Conservation (phyloP, 352 stramenopile genomes). For the Phytophthora palmivora region DNA sequence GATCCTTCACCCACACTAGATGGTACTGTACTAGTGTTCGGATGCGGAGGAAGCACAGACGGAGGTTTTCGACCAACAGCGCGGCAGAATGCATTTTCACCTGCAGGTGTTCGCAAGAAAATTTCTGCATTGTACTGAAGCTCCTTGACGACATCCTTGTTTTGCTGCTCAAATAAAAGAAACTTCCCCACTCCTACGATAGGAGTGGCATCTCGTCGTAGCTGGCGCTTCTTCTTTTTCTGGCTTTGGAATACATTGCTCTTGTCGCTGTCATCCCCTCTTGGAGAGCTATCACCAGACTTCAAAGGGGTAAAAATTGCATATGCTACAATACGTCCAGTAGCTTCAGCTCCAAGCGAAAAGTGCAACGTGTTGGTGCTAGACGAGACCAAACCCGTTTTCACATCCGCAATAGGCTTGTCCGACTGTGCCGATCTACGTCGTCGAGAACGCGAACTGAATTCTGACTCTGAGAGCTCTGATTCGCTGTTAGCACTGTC, state of each 20-base stretch:
- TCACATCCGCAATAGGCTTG: conserved; percentile 33
- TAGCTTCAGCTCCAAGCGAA: conserved; percentile 82
- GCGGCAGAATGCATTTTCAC: conserved; percentile 79
- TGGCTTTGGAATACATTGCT: conserved; percentile 50
- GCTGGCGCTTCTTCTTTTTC: conserved; percentile 74
- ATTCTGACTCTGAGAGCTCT: conserved; percentile 82
- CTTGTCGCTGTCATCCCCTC: conserved; percentile 26
- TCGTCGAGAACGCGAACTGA: conserved; percentile 31
- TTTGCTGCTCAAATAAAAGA: conserved; percentile 89
- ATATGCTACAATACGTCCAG: conserved; percentile 82
- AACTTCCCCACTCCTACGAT: conserved; percentile 82
- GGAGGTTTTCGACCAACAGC: conserved; percentile 72
- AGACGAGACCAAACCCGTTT: conserved; percentile 38
- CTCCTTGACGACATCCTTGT: conserved; percentile 92
- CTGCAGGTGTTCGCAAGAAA: conserved; percentile 69
- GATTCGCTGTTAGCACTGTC: conserved; percentile 89
- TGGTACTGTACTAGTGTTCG: conserved; percentile 25
- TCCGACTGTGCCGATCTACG: conserved; percentile 39
- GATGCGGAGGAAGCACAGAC: conserved; percentile 49
- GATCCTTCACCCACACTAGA: conserved; percentile 12
- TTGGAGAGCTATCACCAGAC: conserved; percentile 31
- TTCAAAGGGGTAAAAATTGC: conserved; percentile 71
- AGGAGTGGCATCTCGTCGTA: conserved; percentile 75
- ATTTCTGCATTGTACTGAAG: conserved; percentile 90
- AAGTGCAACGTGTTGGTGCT: conserved; percentile 81